These are phyloP conservation scores for Rhododendron williamsianum DNA, from an alignment of 148 eudicot genomes.

Conservation along the genomic window DNA sequence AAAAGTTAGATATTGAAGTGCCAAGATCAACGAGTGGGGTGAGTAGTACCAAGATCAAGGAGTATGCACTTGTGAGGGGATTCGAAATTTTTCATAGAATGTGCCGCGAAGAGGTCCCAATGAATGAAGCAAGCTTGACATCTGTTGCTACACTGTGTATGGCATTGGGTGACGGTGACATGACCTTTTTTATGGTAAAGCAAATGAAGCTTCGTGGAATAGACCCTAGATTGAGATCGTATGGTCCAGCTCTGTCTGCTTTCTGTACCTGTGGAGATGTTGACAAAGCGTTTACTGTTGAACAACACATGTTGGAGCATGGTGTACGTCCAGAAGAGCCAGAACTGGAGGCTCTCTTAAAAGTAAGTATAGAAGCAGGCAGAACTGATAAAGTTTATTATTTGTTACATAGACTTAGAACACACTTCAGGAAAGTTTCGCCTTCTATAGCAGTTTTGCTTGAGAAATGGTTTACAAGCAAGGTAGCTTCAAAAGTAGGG, in stretches of 20 bases:
- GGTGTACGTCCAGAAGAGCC: constrained; percentile 82
- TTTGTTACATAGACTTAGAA: constrained; percentile 74
- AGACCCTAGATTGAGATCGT: constrained; percentile 74
- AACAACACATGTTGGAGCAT: constrained; percentile 74
- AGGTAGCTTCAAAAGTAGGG: constrained; percentile 61
- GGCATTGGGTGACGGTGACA: constrained; percentile 74
- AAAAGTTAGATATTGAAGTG: constrained; percentile 16
- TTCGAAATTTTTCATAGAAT: constrained; percentile 65
- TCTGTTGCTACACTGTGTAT: constrained; percentile 86
- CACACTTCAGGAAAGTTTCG: constrained; percentile 49
- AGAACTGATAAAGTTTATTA: constrained; percentile 73
- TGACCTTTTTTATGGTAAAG: constrained; percentile 78
- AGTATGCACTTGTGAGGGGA: constrained; percentile 61
- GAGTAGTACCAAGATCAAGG: constrained; percentile 28
- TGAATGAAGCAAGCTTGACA: constrained; percentile 87
- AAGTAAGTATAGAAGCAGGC: constrained; percentile 53
- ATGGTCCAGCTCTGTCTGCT: constrained; percentile 72
- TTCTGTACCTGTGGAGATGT: constrained; percentile 50
- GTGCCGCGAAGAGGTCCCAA: constrained; percentile 50
- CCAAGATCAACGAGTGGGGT: constrained; percentile 9
- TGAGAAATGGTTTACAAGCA: constrained; percentile 70
- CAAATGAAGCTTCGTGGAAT: constrained; percentile 67
- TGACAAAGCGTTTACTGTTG: constrained; percentile 73
- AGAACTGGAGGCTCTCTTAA: constrained; percentile 70
- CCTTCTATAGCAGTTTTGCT: constrained; percentile 54